Evolutionary conservation across 352 stramenopile genomes (phyloP).

Genomic region (Phytophthora constricta): DNA sequence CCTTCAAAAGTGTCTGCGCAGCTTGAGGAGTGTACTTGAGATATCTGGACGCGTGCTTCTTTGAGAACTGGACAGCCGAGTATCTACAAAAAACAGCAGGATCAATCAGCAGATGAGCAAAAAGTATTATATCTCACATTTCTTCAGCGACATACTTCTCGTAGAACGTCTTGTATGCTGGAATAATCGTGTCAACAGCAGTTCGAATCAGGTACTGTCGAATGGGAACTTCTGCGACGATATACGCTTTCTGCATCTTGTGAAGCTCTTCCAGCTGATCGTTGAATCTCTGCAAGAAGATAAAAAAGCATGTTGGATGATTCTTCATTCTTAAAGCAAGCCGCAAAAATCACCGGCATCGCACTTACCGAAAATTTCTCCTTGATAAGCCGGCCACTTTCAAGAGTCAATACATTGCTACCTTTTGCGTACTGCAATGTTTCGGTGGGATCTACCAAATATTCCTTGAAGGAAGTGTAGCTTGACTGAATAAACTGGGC

Average conservation of each 20-base stretch:
- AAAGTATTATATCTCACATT: neutral
- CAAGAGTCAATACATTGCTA: constrained; percentile 84
- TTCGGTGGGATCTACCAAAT: constrained; percentile 80
- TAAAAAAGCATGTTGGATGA: neutral
- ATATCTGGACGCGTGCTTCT: constrained; percentile 90
- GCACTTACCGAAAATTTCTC: constrained; percentile 86
- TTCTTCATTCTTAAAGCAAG: neutral
- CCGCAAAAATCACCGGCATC: neutral
- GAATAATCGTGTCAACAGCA: constrained; percentile 85
- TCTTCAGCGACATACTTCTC: constrained; percentile 84
- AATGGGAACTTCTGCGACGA: constrained; percentile 87
- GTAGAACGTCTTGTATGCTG: constrained; percentile 91
- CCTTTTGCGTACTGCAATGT: constrained; percentile 90
- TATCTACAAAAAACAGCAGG: constrained; percentile 58
- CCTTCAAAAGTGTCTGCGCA: constrained; percentile 79
- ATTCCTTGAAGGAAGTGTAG: constrained; percentile 67
- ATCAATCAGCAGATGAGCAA: constrained; percentile 6
- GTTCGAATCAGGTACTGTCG: constrained; percentile 87
- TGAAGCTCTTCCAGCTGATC: constrained; percentile 71
- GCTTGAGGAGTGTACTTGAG: constrained; percentile 89
- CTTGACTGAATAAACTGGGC: constrained; percentile 85
- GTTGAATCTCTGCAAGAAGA: constrained; percentile 67
- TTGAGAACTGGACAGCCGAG: constrained; percentile 92
- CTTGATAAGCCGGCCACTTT: constrained; percentile 92
- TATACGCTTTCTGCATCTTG: constrained; percentile 74